phyloP scores from a whole-genome alignment of 768 basidiomycete species.

The Rhodotorula toruloides region DNA sequence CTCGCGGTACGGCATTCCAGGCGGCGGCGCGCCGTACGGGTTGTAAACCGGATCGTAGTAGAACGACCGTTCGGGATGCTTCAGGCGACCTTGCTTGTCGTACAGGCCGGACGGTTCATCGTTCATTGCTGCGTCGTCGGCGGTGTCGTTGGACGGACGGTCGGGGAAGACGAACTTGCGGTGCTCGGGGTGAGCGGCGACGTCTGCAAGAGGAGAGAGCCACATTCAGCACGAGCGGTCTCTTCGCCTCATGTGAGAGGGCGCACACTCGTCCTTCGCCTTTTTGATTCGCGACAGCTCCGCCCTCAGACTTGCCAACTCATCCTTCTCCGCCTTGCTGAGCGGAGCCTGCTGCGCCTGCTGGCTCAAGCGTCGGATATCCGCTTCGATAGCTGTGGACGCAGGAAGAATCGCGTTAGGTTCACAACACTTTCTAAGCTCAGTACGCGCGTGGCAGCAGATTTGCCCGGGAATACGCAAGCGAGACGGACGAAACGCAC shows the following conservation, averaged over 20 bases:
- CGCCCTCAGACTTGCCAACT: conserved; percentile 63
- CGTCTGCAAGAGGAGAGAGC: conserved; percentile 45
- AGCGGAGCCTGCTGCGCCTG: conserved; percentile 41
- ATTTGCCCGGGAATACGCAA: background rate
- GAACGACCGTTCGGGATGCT: conserved; percentile 56
- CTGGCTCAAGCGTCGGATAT: conserved; percentile 52
- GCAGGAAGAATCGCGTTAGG: conserved; percentile 3
- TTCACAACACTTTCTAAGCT: no score
- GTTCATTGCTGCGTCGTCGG: conserved; percentile 45
- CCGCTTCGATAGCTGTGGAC: conserved; percentile 67
- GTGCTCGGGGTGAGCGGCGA: conserved; percentile 88
- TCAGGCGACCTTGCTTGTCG: conserved; percentile 49
- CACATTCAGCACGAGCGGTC: no score
- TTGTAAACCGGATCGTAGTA: conserved; percentile 94
- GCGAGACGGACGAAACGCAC: conserved; percentile 49
- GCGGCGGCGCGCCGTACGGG: conserved; percentile 85
- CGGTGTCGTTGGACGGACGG: conserved; percentile 47
- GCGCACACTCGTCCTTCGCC: conserved; percentile 76
- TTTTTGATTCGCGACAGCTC: conserved; percentile 75
- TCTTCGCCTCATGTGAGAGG: no score
- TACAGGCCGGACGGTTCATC: conserved; percentile 25
- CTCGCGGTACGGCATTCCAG: conserved; percentile 93
- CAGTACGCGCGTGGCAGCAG: background rate
- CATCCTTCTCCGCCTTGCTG: conserved; percentile 56
- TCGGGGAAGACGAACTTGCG: conserved; percentile 68